A percentile compares a stretch with the other conserved stretches of the same genome.
Conservation (phyloP, 208 protist species). For the Leishmania amazonensis region DNA sequence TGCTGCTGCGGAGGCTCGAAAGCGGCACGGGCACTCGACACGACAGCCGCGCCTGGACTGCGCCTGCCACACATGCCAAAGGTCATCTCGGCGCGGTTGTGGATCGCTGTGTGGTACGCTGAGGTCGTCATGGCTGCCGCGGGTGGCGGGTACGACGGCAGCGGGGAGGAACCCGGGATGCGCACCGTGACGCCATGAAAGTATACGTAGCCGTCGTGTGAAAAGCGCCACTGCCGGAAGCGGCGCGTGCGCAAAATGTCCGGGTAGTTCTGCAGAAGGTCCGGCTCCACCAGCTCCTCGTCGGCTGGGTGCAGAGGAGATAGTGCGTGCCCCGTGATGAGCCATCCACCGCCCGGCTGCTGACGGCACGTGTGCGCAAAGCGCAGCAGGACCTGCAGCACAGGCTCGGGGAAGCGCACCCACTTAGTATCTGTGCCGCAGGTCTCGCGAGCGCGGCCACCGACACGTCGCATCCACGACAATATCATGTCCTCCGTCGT, state of each 20-base stretch:
- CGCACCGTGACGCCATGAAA: constrained; percentile 59
- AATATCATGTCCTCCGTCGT: constrained; percentile 49
- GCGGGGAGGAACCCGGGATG: constrained; percentile 22
- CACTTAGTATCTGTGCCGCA: constrained; percentile 39
- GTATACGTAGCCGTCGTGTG: constrained; percentile 52
- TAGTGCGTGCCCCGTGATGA: constrained; percentile 1
- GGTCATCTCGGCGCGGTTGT: background rate
- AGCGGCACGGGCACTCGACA: background rate
- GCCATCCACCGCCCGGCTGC: constrained; percentile 13
- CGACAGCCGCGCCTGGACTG: background rate
- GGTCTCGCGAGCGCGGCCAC: constrained; percentile 45
- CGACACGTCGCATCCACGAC: constrained; percentile 57
- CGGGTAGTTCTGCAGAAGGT: constrained; percentile 19
- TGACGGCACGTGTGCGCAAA: constrained; percentile 19
- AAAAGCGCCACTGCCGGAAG: constrained; percentile 53
- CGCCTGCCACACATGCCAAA: background rate
- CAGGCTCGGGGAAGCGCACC: constrained; percentile 36
- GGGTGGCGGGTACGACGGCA: background rate
- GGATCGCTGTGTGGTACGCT: background rate
- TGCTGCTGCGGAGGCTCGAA: background rate
- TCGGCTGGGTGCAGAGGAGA: constrained; percentile 14
- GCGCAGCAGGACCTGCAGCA: constrained; percentile 14
- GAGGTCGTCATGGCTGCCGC: background rate
- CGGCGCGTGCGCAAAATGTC: constrained; percentile 37
- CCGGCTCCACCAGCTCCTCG: constrained; percentile 29